Percentiles rank a stretch among this genome's conserved stretches.
These are phyloP conservation scores for Carex pumila DNA, from an alignment of 176 grass and related monocot genomes.

Conservation along the genomic window DNA sequence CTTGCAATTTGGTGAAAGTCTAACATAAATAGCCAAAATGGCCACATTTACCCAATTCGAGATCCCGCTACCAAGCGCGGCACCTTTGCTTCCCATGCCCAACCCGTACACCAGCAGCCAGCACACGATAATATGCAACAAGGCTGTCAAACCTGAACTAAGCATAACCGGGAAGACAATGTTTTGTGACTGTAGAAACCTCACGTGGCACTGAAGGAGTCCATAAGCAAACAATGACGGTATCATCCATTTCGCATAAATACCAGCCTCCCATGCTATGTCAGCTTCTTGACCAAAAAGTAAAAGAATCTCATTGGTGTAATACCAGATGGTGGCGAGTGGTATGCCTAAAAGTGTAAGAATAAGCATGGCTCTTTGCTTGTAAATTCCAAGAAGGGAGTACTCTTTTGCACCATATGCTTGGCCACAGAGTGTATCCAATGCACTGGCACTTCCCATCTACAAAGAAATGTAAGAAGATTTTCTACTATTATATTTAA, in stretches of 20 bases:
- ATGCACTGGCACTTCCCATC: conserved; percentile 33
- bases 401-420: conserved; percentile 62
- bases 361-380: conserved; percentile 63
- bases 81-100: conserved; percentile 58
- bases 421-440: conserved; percentile 59
- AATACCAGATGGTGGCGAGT: conserved; percentile 41
- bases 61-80: conserved; percentile 44
- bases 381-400: conserved; percentile 53
- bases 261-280: conserved; percentile 54
- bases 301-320: conserved; percentile 51
- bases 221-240: conserved; percentile 49
- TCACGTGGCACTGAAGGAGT: conserved; percentile 42
- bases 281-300: conserved; percentile 57
- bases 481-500: background rate
- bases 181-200: conserved; percentile 64
- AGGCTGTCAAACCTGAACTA: conserved; percentile 40
- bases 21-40: conserved; percentile 45
- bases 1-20: conserved; percentile 36
- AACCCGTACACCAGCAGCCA: conserved; percentile 64
- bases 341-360: conserved; percentile 42
- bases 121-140: conserved; percentile 55
- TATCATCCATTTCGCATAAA: conserved; percentile 67
- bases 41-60: conserved; percentile 41
- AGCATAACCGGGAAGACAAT: conserved; percentile 61
- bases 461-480: background rate